Evolutionary conservation across 2,329 filamentous ascomycete genomes (phyloP).

Genomic region (Penicillium sp.): DNA sequence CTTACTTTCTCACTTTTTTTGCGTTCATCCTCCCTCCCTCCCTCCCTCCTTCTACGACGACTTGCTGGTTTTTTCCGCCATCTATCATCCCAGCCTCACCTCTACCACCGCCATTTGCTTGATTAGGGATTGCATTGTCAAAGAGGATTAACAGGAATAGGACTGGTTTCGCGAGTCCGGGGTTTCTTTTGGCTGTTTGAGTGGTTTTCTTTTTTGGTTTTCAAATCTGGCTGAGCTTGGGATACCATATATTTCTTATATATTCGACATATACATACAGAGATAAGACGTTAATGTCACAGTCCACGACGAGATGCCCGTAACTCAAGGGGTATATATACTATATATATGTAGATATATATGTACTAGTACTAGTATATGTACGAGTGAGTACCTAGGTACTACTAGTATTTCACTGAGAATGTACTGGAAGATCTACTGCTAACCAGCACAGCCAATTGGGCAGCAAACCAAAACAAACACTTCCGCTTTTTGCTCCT

Average conservation of each 20-base stretch:
- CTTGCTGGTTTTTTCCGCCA: neutral
- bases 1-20: neutral
- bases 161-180: conserved; percentile 8
- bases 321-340: neutral
- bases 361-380: too few relatives aligned
- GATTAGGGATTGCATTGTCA: conserved; percentile 10
- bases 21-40: neutral
- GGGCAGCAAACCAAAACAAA: conserved; percentile 34
- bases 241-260: conserved; percentile 21
- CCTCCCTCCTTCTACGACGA: neutral
- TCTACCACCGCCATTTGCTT: conserved; percentile 10
- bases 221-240: conserved; percentile 5
- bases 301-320: neutral
- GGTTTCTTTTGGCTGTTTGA: neutral
- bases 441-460: conserved; percentile 17
- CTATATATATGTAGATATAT: neutral
- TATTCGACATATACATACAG: conserved; percentile 3
- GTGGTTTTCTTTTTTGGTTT: neutral
- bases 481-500: conserved; percentile 14
- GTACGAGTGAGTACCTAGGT: too few relatives aligned
- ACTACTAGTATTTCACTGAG: neutral
- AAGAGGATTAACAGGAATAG: conserved; percentile 11
- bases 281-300: conserved; percentile 5
- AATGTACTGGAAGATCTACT: too few relatives aligned
- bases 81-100: conserved; percentile 1